These are phyloP conservation scores for Aspergillus phoenicis DNA, from an alignment of 2,329 filamentous ascomycete species.

Conservation along the genomic window DNA sequence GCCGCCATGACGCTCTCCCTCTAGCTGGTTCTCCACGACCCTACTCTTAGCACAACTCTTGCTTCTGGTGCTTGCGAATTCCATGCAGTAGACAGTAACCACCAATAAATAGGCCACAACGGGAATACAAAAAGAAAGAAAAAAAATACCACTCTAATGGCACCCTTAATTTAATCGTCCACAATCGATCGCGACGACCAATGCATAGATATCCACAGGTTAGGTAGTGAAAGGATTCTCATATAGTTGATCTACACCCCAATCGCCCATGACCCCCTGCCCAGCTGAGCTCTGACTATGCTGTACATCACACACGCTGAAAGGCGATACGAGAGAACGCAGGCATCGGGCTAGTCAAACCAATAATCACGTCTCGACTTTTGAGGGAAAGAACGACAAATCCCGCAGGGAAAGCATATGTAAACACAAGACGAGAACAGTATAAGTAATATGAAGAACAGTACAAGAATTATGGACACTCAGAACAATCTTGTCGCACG, in stretches of 20 bases:
- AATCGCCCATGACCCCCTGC: background rate
- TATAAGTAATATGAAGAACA: constrained; percentile 16
- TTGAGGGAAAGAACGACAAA: constrained; percentile 3
- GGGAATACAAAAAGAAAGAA: too few species aligned
- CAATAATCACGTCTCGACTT: constrained; percentile 17
- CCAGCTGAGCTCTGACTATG: constrained; percentile 2
- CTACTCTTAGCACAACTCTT: too few species aligned
- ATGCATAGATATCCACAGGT: background rate
- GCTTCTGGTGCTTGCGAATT: too few species aligned
- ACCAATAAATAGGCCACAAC: too few species aligned
- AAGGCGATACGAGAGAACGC: constrained; percentile 9
- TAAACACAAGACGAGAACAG: constrained; percentile 10
- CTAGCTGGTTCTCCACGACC: too few species aligned
- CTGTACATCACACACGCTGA: constrained; percentile 20
- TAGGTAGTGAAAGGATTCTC: background rate
- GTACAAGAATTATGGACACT: constrained; percentile 32
- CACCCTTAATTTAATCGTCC: too few species aligned
- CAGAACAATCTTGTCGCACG: constrained; percentile 36
- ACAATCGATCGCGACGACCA: too few species aligned
- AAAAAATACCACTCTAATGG: too few species aligned
- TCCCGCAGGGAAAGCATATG: constrained; percentile 5
- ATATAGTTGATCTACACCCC: background rate
- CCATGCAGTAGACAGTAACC: too few species aligned
- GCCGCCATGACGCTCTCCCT: constrained; percentile 4
- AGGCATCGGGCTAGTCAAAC: background rate